Percentiles rank a stretch among this genome's conserved stretches.
Evolutionary conservation across 805 yeast species (phyloP).

Genomic region (Ogataea kodamae): DNA sequence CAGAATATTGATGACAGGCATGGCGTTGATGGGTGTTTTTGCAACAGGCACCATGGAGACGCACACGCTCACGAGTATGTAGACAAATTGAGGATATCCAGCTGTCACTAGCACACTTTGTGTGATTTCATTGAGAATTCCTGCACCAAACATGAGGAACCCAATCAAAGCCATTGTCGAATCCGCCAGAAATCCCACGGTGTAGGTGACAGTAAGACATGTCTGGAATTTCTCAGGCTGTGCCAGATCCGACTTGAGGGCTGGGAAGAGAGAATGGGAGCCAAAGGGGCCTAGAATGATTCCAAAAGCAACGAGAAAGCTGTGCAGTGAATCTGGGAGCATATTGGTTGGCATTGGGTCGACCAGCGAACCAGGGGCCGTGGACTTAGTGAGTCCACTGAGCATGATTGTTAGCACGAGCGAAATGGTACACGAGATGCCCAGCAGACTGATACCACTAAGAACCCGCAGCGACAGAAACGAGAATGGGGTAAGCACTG

Average conservation of each 20-base stretch:
- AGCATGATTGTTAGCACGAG: slow-evolving; percentile 43
- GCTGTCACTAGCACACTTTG: slow-evolving; percentile 63
- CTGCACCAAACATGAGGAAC: slow-evolving; percentile 74
- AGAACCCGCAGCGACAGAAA: slow-evolving; percentile 55
- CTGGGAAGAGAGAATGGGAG: slow-evolving; percentile 82
- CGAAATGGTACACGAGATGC: slow-evolving; percentile 52
- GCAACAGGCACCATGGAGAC: slow-evolving; percentile 82
- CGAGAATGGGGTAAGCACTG: slow-evolving; percentile 76
- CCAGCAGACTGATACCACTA: slow-evolving; percentile 52
- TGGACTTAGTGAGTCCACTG: slow-evolving; percentile 43
- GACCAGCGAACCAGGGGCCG: slow-evolving; percentile 54
- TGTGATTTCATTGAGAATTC: slow-evolving; percentile 69
- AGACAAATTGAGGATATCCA: slow-evolving; percentile 65
- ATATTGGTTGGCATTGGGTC: slow-evolving; percentile 42
- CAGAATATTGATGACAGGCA: slow-evolving; percentile 78
- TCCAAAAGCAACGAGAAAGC: slow-evolving; percentile 52
- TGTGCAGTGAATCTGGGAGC: slow-evolving; percentile 37
- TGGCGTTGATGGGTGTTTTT: slow-evolving; percentile 80
- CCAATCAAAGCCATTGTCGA: slow-evolving; percentile 61
- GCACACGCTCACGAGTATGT: slow-evolving; percentile 54
- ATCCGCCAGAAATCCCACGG: slow-evolving; percentile 57
- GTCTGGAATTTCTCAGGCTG: slow-evolving; percentile 58
- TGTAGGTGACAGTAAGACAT: slow-evolving; percentile 53
- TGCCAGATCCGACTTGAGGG: slow-evolving; percentile 70
- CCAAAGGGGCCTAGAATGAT: slow-evolving; percentile 78